These are phyloP conservation scores for Fusarium odoratissimum DNA, from an alignment of 2,329 filamentous ascomycete species.

Conservation along the genomic window DNA sequence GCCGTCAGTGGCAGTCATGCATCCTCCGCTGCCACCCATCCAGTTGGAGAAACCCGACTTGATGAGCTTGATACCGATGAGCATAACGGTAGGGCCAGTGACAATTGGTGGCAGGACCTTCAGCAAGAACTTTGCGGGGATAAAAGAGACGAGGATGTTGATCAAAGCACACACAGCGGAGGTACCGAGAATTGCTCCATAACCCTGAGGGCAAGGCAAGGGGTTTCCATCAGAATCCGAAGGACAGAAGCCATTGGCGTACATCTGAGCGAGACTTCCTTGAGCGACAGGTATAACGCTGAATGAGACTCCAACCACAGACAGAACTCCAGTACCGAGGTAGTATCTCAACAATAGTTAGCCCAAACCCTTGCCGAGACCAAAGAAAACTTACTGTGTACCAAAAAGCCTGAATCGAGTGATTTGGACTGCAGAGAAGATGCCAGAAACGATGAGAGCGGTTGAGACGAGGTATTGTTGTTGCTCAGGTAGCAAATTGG, in stretches of 20 bases:
- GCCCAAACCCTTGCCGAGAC: neutral
- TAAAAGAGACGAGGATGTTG: conserved; percentile 80
- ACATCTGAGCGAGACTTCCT: conserved; percentile 82
- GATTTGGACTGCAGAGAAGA: conserved; percentile 81
- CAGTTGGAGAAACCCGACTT: conserved; percentile 79
- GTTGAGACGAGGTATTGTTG: conserved; percentile 85
- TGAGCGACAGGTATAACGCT: conserved; percentile 58
- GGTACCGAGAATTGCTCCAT: conserved; percentile 79
- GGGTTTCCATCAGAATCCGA: conserved; percentile 69
- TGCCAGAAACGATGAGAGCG: conserved; percentile 80
- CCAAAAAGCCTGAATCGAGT: conserved; percentile 78
- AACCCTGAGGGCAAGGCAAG: conserved; percentile 80
- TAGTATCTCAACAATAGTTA: conserved; percentile 67
- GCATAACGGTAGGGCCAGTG: conserved; percentile 75
- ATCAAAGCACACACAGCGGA: conserved; percentile 72
- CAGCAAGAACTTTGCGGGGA: conserved; percentile 75
- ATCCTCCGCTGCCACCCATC: conserved; percentile 78
- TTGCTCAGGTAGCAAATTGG: conserved; percentile 69
- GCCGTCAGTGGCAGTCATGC: conserved; percentile 61
- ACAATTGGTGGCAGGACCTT: conserved; percentile 83
- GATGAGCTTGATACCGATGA: conserved; percentile 81
- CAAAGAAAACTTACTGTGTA: conserved; percentile 60
- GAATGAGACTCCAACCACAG: conserved; percentile 73
- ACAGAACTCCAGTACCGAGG: conserved; percentile 82
- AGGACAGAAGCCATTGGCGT: conserved; percentile 75